These are phyloP conservation scores for Exophiala sideris DNA, from an alignment of 2,329 filamentous ascomycete genomes.

Conservation along the genomic window DNA sequence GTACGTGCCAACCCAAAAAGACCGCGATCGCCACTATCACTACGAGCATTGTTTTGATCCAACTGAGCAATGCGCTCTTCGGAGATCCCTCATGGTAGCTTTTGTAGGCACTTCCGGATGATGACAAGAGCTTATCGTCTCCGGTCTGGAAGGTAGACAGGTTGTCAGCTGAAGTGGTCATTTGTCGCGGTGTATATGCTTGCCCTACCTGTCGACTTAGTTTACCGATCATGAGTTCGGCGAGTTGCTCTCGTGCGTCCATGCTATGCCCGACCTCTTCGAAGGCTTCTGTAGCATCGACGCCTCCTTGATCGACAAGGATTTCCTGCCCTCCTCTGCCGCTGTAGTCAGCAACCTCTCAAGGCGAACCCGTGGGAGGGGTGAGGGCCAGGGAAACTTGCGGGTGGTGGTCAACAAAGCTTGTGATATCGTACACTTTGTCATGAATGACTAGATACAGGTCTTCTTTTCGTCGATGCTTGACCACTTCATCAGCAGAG, in stretches of 20 bases:
- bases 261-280: slow-evolving; percentile 42
- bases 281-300: slow-evolving; percentile 35
- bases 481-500: neutral
- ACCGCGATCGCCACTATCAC: too few relatives aligned
- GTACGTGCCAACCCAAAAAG: too few relatives aligned
- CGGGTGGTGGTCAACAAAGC: slow-evolving; percentile 8
- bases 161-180: too few relatives aligned
- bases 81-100: too few relatives aligned
- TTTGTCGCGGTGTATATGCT: too few relatives aligned
- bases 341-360: neutral
- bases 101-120: too few relatives aligned
- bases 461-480: neutral
- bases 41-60: too few relatives aligned
- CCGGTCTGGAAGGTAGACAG: too few relatives aligned
- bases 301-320: neutral
- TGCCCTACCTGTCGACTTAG: too few relatives aligned
- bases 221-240: too few relatives aligned
- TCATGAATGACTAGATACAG: slow-evolving; percentile 26
- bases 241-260: slow-evolving; percentile 2
- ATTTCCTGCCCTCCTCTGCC: neutral
- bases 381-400: neutral
- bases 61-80: too few relatives aligned
- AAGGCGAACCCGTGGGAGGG: neutral
- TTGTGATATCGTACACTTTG: slow-evolving; percentile 27
- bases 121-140: too few relatives aligned